Evolutionary conservation across 345 rosid genomes (phyloP).

Genomic region (Populus nigra): DNA sequence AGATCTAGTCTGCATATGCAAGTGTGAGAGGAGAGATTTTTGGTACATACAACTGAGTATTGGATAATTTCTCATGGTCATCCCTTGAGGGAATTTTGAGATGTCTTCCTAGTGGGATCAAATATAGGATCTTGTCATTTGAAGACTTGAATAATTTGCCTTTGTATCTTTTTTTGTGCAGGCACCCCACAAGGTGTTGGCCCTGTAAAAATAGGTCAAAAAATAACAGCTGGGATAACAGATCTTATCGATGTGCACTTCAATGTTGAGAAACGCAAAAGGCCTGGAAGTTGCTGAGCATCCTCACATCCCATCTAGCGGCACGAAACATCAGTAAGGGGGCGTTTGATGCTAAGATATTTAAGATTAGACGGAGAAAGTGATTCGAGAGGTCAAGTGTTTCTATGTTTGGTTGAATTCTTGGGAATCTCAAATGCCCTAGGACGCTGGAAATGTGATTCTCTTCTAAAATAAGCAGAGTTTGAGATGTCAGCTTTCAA

Average conservation of each 20-base stretch:
- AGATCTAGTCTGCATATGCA: neutral
- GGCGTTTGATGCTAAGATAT: no score
- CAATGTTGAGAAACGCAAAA: constrained; percentile 49
- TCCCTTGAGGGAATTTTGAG: neutral
- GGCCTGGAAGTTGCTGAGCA: constrained; percentile 31
- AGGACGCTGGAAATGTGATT: no score
- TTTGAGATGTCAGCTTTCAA: no score
- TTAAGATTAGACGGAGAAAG: no score
- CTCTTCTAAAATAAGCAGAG: no score
- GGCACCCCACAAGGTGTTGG: constrained; percentile 95
- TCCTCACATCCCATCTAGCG: neutral
- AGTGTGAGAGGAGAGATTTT: neutral
- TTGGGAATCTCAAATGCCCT: no score
- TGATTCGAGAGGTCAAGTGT: no score
- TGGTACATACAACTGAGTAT: neutral
- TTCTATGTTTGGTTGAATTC: no score
- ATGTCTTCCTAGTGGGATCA: neutral
- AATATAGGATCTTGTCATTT: neutral
- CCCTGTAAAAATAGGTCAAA: constrained; percentile 81
- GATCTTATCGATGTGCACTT: constrained; percentile 65
- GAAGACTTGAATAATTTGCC: constrained; percentile 1
- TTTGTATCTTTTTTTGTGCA: constrained; percentile 25
- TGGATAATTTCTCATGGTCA: neutral
- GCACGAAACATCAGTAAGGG: no score
- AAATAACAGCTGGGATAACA: constrained; percentile 80